These are phyloP conservation scores for Aspergillus cristatus DNA, from an alignment of 495 filamentous ascomycete species.

Conservation along the genomic window DNA sequence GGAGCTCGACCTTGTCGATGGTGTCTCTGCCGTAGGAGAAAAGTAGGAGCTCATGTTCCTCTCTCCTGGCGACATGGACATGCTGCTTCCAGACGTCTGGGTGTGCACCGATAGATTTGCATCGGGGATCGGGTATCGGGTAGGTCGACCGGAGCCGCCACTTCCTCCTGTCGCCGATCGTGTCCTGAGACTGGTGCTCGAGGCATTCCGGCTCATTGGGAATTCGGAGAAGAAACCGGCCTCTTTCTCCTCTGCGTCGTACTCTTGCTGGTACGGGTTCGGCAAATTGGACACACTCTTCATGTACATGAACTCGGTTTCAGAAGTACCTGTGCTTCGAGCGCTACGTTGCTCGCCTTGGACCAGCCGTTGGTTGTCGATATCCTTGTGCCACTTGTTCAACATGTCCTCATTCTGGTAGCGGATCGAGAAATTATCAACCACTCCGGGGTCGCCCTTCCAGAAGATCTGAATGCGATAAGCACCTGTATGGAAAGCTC, in stretches of 20 bases:
- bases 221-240: constrained; percentile 39
- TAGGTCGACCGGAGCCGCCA: constrained; percentile 45
- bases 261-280: constrained; percentile 73
- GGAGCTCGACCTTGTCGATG: constrained; percentile 78
- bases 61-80: constrained; percentile 44
- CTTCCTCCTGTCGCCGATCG: constrained; percentile 73
- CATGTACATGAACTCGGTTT: constrained; percentile 77
- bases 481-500: constrained; percentile 46
- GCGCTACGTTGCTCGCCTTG: constrained; percentile 39
- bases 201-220: constrained; percentile 65
- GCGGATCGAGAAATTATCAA: constrained; percentile 91
- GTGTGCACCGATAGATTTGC: constrained; percentile 66
- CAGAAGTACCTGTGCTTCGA: constrained; percentile 49
- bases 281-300: constrained; percentile 50
- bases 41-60: constrained; percentile 72
- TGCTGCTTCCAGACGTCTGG: constrained; percentile 42
- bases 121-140: constrained; percentile 59
- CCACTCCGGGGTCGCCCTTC: constrained; percentile 93
- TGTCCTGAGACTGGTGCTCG: constrained; percentile 69
- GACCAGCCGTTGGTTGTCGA: constrained; percentile 38
- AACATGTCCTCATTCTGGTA: constrained; percentile 84
- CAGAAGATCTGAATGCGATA: constrained; percentile 97
- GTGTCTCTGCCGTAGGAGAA: constrained; percentile 77
- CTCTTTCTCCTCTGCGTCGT: constrained; percentile 64
- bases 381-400: constrained; percentile 74